Conservation (phyloP, 352 stramenopile genomes). For the Thalassiosira mediterranea region DNA sequence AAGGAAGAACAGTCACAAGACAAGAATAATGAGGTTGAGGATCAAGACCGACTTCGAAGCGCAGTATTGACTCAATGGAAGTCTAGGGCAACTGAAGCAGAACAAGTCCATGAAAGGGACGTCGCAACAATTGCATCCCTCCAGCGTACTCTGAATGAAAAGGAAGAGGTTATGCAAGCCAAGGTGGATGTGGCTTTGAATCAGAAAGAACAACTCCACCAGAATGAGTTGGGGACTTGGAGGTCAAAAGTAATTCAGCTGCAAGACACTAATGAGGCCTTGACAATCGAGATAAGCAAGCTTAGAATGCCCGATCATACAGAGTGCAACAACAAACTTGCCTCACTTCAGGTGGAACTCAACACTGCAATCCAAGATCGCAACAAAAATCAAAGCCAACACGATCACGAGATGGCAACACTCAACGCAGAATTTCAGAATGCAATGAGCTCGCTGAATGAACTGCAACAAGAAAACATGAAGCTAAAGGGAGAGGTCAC, state of each 20-base stretch:
- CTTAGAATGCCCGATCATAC: constrained; percentile 14
- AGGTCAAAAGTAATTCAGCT: constrained; percentile 16
- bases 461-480: constrained; percentile 52
- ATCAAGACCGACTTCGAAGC: no score
- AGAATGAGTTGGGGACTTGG: constrained; percentile 7
- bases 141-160: constrained; percentile 13
- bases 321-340: constrained; percentile 34
- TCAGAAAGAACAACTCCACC: constrained; percentile 7
- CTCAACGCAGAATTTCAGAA: constrained; percentile 52
- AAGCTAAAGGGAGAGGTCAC: constrained; percentile 40
- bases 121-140: constrained; percentile 17
- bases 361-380: constrained; percentile 28
- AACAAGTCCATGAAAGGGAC: constrained; percentile 2
- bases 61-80: no score
- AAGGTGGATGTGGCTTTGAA: background rate
- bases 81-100: no score
- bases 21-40: no score
- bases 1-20: constrained; percentile 8
- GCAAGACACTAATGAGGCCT: constrained; percentile 15
- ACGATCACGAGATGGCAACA: constrained; percentile 40
- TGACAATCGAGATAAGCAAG: constrained; percentile 7
- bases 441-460: constrained; percentile 34
- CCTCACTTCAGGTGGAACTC: constrained; percentile 33
- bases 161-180: constrained; percentile 11
- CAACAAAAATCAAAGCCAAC: constrained; percentile 27